Evolutionary conservation across 352 stramenopile species (phyloP).

Genomic region (Pilasporangium apinafurcum): DNA sequence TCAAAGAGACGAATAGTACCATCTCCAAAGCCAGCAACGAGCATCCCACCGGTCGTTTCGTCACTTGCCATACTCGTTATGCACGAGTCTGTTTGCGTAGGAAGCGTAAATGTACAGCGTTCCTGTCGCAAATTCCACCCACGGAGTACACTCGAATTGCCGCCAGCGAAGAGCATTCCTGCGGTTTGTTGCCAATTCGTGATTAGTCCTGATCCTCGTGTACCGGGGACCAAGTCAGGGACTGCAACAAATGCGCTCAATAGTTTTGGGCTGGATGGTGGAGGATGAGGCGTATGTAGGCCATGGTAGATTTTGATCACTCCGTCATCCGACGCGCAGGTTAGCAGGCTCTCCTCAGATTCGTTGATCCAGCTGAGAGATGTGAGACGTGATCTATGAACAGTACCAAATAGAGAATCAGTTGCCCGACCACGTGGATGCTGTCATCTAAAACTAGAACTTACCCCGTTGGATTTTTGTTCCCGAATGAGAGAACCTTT

Average conservation of each 20-base stretch:
- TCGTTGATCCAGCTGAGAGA: slow-evolving; percentile 97
- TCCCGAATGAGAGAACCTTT: slow-evolving; percentile 76
- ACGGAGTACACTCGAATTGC: slow-evolving; percentile 88
- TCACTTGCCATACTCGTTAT: slow-evolving; percentile 88
- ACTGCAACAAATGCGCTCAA: slow-evolving; percentile 91
- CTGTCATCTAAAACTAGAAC: slow-evolving; percentile 5
- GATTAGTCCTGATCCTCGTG: slow-evolving; percentile 91
- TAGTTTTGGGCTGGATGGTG: slow-evolving; percentile 56
- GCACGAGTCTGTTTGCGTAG: slow-evolving; percentile 87
- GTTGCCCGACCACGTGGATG: neutral
- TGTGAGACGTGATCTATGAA: slow-evolving; percentile 85
- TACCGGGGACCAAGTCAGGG: slow-evolving; percentile 88
- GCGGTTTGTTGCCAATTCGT: slow-evolving; percentile 94
- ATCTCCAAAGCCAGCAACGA: slow-evolving; percentile 93
- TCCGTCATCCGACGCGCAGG: slow-evolving; percentile 95
- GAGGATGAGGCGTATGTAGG: slow-evolving; percentile 47
- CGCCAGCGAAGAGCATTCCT: slow-evolving; percentile 89
- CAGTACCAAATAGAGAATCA: neutral
- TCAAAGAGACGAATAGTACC: slow-evolving; percentile 95
- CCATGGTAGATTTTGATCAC: slow-evolving; percentile 95
- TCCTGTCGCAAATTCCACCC: slow-evolving; percentile 95
- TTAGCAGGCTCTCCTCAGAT: slow-evolving; percentile 88
- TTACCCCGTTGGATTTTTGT: slow-evolving; percentile 78
- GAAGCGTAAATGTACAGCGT: slow-evolving; percentile 72
- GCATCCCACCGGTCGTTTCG: slow-evolving; percentile 58